Conservation (phyloP, 345 rosid genomes). For the Aquilaria malaccensis region DNA sequence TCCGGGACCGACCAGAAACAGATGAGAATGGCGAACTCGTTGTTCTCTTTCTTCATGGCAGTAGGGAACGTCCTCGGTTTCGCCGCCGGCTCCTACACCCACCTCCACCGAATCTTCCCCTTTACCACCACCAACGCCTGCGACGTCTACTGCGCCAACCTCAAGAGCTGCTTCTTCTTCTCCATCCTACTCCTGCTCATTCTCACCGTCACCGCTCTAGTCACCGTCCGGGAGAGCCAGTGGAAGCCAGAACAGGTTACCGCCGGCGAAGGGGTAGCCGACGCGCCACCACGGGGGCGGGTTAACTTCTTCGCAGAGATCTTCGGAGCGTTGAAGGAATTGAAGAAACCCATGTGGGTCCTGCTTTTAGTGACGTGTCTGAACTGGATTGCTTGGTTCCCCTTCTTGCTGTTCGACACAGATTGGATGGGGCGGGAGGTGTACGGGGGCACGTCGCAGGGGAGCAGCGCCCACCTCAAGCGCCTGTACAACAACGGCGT, state of each 20-base stretch:
- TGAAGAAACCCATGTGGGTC: constrained; percentile 43
- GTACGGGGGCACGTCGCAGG: constrained; percentile 37
- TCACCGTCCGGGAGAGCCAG: constrained; percentile 20
- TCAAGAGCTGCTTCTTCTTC: constrained; percentile 45
- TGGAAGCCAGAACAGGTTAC: constrained; percentile 16
- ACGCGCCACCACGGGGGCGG: not conserved
- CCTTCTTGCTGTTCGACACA: constrained; percentile 52
- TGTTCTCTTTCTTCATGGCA: constrained; percentile 58
- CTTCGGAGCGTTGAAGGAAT: constrained; percentile 26
- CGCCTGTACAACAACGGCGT: constrained; percentile 35
- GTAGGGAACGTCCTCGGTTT: constrained; percentile 62
- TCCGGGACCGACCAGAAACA: constrained; percentile 27
- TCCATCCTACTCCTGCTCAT: constrained; percentile 27
- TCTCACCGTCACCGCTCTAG: constrained; percentile 23
- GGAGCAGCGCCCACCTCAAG: constrained; percentile 4
- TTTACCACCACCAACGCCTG: constrained; percentile 55
- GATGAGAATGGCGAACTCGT: constrained; percentile 31
- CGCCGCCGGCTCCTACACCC: constrained; percentile 54
- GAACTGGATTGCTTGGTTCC: constrained; percentile 76
- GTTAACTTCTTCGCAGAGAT: constrained; percentile 22
- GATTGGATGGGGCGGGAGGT: constrained; percentile 63
- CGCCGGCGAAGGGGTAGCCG: not conserved
- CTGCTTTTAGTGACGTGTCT: constrained; percentile 45
- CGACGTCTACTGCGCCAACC: constrained; percentile 50
- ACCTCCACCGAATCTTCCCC: constrained; percentile 40